Base-by-base conservation (phyloP, 305 asterid genomes). In the Salvia sclarea region DNA sequence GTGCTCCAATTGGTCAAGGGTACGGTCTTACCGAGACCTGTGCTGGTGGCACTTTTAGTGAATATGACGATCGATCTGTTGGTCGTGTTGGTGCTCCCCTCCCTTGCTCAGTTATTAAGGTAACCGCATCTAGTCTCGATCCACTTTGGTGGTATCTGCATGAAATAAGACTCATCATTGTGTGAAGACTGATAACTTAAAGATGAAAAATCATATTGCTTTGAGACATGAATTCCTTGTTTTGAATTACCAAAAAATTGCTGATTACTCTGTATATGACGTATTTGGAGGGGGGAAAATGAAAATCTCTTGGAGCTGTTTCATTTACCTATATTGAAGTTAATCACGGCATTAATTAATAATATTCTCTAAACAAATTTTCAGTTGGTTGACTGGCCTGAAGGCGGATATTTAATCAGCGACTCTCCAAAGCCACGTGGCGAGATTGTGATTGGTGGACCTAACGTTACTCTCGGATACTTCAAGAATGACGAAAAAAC, bases 11-110 rank as follows among this genome's bases (percentile, higher is more conserved):
- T 74, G 99, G 96, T 65, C 99, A 94, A 82, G 99, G 98, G 41
- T 94, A 94, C 77, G 98, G 98, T 69, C 98, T 94, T 58, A 94
- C 98, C 0, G 99, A 94, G 85, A 94, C 95, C 53, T 94, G 98
- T 77, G 98, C 97, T 57, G 99, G 98, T 70, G 99, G 98, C 70
- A 86, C 98, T 41, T 94, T 94, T 74, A 89, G 95, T 54, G 98
- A 94, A 76, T 89, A 81, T 66, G 97, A 94, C 66, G 99, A 94
- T 87, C 85, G 87, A 41, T 86, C 98, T 57, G 99, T 94, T 75
- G 98, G 98, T 55, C 96, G 98, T 66, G 99, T 91, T 63, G 99
- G 99, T 65, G 83, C 95, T 18, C 97, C 99, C 3, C 78, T 94
- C 11, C 97, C 98, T 62, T 94, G 99, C 80, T 89, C 99, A 58